Evolutionary conservation across 345 rosid genomes (phyloP), one percentile per base, ranked within the genome.

Genomic region (Raphanus sativus): DNA sequence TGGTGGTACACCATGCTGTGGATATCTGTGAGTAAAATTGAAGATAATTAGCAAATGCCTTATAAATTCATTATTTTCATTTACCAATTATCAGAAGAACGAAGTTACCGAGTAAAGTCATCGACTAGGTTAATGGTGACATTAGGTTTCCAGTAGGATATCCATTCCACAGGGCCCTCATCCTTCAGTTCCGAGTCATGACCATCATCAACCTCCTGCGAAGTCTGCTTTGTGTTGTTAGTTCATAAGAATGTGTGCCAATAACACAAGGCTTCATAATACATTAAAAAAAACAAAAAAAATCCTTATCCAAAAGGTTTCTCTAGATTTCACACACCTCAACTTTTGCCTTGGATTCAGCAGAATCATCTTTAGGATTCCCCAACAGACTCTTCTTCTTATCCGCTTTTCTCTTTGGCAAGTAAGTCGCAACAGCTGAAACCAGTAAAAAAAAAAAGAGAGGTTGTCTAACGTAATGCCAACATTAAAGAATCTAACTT

Each of bases 61-160:
- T 8, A 28, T 5, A 24, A 62, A 38, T 29, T 50, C 56, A 77
- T 55, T 69, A 68, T 25, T n/a, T 21, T n/a, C 36, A 61, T 67
- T 34, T 42, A 30, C 66, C 45, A 71, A 9, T 17, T 2, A 52
- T 25, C 54, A 70, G 33, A 70, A 54, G 36, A n/a, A n/a, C n/a
- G 60, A 58, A 62, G 68, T 75, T 84, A 95, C 99, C 85, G 81
- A 36, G 97, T 89, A 69, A 92, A 80, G 29, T 80, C 83, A 65
- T 80, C 83, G 50, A 95, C 91, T 70, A 95, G 81, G 78, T 90
- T 92, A 68, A 92, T 82, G n/a, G 99, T 92, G 58, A 92, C 84
- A 86, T 95, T 95, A 40, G 99, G 99, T 81, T 95, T 95, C 94
- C 97, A 92, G 81, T 87, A 87, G 50, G 98, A 81, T 77, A 85